phyloP scores from a whole-genome alignment of 2,329 filamentous ascomycete species.

The Escovopsis weberi region DNA sequence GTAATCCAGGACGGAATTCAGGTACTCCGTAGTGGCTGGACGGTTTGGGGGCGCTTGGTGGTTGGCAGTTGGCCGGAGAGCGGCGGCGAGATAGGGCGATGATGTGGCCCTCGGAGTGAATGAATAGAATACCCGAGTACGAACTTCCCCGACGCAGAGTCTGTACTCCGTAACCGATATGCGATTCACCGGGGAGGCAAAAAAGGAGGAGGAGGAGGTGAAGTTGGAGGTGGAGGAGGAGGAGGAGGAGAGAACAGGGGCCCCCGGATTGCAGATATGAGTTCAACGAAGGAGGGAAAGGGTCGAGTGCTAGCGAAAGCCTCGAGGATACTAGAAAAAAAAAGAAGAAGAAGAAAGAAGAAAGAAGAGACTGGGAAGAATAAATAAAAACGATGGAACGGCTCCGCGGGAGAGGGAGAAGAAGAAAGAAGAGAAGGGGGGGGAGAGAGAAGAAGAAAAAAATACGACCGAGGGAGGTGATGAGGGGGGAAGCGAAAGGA shows the following conservation, averaged over 20 bases:
- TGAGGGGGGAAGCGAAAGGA: conserved; percentile 4
- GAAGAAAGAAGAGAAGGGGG: conserved; percentile 12
- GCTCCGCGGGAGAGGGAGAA: conserved; percentile 7
- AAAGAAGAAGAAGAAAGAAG: conserved; percentile 13
- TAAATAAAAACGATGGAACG: too few relatives aligned
- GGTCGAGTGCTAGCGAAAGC: conserved; percentile 36
- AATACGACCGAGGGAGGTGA: conserved; percentile 2
- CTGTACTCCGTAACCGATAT: conserved; percentile 5
- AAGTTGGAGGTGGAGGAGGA: neutral
- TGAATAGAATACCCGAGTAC: too few relatives aligned
- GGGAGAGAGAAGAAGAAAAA: conserved; percentile 6
- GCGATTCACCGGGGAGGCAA: neutral
- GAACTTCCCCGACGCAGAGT: conserved; percentile 2
- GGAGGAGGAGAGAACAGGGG: conserved; percentile 4
- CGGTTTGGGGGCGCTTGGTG: neutral
- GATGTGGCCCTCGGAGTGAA: conserved; percentile 16
- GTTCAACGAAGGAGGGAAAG: conserved; percentile 3
- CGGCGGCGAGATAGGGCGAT: conserved; percentile 15
- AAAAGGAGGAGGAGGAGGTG: conserved; percentile 4
- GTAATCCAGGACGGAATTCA: conserved; percentile 14
- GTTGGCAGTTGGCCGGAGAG: neutral
- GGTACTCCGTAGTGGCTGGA: too few relatives aligned
- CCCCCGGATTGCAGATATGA: conserved; percentile 3
- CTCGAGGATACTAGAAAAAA: conserved; percentile 19
- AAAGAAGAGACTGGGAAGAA: conserved; percentile 7